phyloP scores from a whole-genome alignment of 768 basidiomycete species.

The Pleurotus sapidus region DNA sequence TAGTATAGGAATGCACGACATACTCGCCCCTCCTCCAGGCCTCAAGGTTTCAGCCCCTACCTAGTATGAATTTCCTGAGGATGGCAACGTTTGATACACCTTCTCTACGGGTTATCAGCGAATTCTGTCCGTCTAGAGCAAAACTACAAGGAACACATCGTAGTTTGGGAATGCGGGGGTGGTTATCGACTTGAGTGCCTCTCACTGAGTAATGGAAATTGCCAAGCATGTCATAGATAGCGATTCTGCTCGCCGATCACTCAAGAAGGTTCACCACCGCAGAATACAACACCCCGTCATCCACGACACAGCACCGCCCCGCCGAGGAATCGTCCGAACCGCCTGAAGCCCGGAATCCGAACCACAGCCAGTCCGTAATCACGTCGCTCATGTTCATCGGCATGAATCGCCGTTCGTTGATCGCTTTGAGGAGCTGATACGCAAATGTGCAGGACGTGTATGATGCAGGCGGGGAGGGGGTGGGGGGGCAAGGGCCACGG shows the following conservation, averaged over 20 bases:
- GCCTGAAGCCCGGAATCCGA: not conserved
- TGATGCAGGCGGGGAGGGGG: not conserved
- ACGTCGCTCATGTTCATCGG: conserved; percentile 4
- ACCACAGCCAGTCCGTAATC: not conserved
- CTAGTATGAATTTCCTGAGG: no score
- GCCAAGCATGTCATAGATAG: no score
- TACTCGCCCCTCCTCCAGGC: no score
- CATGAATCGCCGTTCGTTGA: conserved; percentile 4
- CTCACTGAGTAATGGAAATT: no score
- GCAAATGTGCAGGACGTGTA: conserved; percentile 3
- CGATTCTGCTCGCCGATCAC: not conserved
- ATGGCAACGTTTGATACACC: no score
- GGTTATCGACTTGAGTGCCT: no score
- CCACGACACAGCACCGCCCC: not conserved
- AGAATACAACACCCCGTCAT: not conserved
- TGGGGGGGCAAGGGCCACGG: not conserved
- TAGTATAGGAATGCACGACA: no score
- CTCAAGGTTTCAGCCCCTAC: no score
- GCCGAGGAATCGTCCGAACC: not conserved
- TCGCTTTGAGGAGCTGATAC: not conserved
- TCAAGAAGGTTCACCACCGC: not conserved
- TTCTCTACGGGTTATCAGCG: no score
- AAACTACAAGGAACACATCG: no score
- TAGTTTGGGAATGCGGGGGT: no score
- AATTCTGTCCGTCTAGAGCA: no score